Evolutionary conservation across 2,329 filamentous ascomycete species (phyloP).

Genomic region (Alternaria rosae): DNA sequence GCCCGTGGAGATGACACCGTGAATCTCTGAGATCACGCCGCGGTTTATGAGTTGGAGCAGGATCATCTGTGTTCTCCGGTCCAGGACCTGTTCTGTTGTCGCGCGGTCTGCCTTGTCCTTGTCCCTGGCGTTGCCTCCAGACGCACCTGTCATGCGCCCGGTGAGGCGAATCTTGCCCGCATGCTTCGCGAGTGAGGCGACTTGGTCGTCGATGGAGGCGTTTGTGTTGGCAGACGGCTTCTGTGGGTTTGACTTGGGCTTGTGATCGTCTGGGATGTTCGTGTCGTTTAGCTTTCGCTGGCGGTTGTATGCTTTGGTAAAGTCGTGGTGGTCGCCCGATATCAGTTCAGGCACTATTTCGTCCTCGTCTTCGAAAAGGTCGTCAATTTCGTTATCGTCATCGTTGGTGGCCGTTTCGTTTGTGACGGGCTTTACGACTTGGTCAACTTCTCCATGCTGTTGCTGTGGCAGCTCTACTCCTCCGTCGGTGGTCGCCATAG

Average conservation of each 20-base stretch:
- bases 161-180: slow-evolving; percentile 85
- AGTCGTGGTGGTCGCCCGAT: slow-evolving; percentile 68
- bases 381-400: slow-evolving; percentile 70
- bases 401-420: slow-evolving; percentile 36
- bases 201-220: slow-evolving; percentile 84
- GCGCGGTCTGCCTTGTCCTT: slow-evolving; percentile 93
- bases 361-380: slow-evolving; percentile 66
- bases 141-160: slow-evolving; percentile 60
- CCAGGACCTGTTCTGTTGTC: slow-evolving; percentile 92
- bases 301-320: slow-evolving; percentile 88
- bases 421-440: slow-evolving; percentile 9
- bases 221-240: slow-evolving; percentile 77
- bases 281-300: slow-evolving; percentile 72
- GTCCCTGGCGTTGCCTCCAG: slow-evolving; percentile 57
- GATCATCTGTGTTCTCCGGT: slow-evolving; percentile 94
- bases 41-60: slow-evolving; percentile 95
- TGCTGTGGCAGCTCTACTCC: slow-evolving; percentile 11
- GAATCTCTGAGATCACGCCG: slow-evolving; percentile 85
- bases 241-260: slow-evolving; percentile 75
- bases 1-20: slow-evolving; percentile 93
- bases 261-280: slow-evolving; percentile 58
- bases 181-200: slow-evolving; percentile 82
- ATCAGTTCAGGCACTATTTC: slow-evolving; percentile 65
- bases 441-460: slow-evolving; percentile 8
- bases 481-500: slow-evolving; percentile 24